A percentile compares a stretch with the other conserved stretches of the same genome.
These are phyloP conservation scores for Nitzschia palea DNA, from an alignment of 108 stramenopile genomes.

Conservation along the genomic window DNA sequence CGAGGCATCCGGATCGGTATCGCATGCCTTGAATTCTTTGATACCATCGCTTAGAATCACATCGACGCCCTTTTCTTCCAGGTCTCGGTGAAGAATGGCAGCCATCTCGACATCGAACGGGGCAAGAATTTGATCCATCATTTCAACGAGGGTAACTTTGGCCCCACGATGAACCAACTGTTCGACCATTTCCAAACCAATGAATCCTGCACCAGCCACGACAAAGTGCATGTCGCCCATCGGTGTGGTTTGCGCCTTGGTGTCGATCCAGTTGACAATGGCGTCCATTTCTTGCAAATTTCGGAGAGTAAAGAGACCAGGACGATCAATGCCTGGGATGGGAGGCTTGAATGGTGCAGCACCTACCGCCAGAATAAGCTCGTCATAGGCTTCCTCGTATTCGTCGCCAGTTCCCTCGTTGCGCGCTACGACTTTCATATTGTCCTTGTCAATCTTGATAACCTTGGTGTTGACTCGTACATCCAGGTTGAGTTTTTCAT, in stretches of 20 bases:
- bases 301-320: constrained; percentile 57
- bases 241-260: constrained; percentile 27
- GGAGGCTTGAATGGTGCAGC: constrained; percentile 69
- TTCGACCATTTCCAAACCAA: constrained; percentile 78
- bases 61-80: constrained; percentile 47
- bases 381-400: constrained; percentile 43
- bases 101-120: constrained; percentile 75
- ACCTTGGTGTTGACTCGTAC: constrained; percentile 63
- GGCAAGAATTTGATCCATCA: constrained; percentile 63
- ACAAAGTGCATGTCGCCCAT: constrained; percentile 49
- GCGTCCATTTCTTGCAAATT: constrained; percentile 74
- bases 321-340: constrained; percentile 65
- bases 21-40: constrained; percentile 42
- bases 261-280: constrained; percentile 51
- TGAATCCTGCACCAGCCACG: constrained; percentile 73
- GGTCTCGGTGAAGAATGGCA: constrained; percentile 47
- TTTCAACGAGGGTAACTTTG: constrained; percentile 65
- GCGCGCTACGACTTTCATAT: constrained; percentile 41
- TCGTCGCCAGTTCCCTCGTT: constrained; percentile 27
- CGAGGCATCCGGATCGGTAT: constrained; percentile 43
- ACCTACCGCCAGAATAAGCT: constrained; percentile 67
- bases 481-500: constrained; percentile 57
- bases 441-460: constrained; percentile 42
- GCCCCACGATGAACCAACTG: constrained; percentile 56
- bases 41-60: constrained; percentile 63